Base-by-base conservation (phyloP, 2,329 filamentous ascomycete genomes). In the Graphilbum fragrans region DNA sequence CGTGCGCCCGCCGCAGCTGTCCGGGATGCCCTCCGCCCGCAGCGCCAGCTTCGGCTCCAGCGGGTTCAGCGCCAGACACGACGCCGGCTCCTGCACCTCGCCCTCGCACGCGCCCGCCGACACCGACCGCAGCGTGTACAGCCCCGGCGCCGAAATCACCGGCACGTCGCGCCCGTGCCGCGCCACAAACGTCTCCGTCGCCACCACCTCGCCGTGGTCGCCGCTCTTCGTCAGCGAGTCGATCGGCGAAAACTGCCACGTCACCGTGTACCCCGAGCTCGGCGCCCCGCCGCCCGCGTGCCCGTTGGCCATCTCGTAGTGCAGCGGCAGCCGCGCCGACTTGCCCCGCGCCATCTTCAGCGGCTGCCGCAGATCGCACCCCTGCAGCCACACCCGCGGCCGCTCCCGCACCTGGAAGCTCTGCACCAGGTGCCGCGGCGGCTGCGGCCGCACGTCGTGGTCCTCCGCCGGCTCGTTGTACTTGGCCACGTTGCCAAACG, bases 1-100 rank as follows among this genome's bases (percentile, higher is more conserved):
- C 0, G 92, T 86, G 54, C 87, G 94, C 37, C 88, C 87, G 29
- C 88, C 90, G 58, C 92, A 98, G 57, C 93, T 94, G 59, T 98
- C 92, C 40, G 86, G 83, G 35, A 98, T 87, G 47, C 87, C 81
- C 51, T 94, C 83, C 7, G 78, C 71, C 25, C 72, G 73, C 38
- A 98, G 66, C 5, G 75, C 69, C 44, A 98, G 59, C 42, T 81
- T 77, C 10, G 92, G 92, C 60, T 94, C 81, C 1, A 92, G 80
- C 5, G 92, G 92, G 50, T 96, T 98, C 49, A 93, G 71, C 41
- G 98, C 66, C 44, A 94, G 69, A 58, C 90, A 96, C n/a, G 88
- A 92, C 3, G 90, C 85, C 22, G 92, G 92, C 58, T 98, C 92
- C 49, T 90, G 72, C 5, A 98, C 79, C 51, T 96, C 88, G 36